Base-by-base conservation (phyloP, 2,329 filamentous ascomycete genomes). In the Stagonosporopsis vannaccii region DNA sequence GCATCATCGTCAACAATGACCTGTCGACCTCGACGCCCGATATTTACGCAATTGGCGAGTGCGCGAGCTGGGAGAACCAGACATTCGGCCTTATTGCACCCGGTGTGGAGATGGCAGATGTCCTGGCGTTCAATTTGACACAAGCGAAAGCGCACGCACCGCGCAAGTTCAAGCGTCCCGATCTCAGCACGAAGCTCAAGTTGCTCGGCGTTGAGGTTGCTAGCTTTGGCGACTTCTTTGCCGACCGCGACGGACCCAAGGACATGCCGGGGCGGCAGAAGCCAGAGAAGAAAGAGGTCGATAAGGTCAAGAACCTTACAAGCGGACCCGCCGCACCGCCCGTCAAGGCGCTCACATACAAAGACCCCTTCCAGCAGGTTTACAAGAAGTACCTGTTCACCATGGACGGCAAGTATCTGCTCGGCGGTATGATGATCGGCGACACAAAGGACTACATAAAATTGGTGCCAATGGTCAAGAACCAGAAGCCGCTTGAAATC, bases 401-500 rank as follows among this genome's bases (percentile, higher is more conserved):
- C 0, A 80, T 88, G 70, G 93, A 97, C 70, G 92, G 92, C 23
- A 96, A 96, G 73, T 94, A 94, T 68, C 80, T 97, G 1, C 85
- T 97, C 0, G 92, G 92, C n/a, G 93, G 92, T 4, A 97, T 97
- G 91, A 96, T 97, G 91, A 95, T 97, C 59, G 93, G 92, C 35
- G 92, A 97, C 69, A 96, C 91, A 0, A 89, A 85, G 60, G 92
- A 97, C 78, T 97, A 96, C 70, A 85, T 96, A 77, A 96, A 94
- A 74, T 79, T 97, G 20, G 90, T 96, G 1, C 90, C 91, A 1
- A 87, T 96, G 82, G 91, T 95, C 51, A 96, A 93, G 79, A 88
- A 85, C 62, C 90, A 92, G 71, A 96, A 93, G 73, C 81, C 83
- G 59, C 82, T 97, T 1, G 90, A 96, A 13, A 80, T 91, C 0